Percentiles rank a stretch among this genome's conserved stretches.
Conservation (phyloP, 2,329 filamentous ascomycete genomes). For the Clarireedia hainanense region DNA sequence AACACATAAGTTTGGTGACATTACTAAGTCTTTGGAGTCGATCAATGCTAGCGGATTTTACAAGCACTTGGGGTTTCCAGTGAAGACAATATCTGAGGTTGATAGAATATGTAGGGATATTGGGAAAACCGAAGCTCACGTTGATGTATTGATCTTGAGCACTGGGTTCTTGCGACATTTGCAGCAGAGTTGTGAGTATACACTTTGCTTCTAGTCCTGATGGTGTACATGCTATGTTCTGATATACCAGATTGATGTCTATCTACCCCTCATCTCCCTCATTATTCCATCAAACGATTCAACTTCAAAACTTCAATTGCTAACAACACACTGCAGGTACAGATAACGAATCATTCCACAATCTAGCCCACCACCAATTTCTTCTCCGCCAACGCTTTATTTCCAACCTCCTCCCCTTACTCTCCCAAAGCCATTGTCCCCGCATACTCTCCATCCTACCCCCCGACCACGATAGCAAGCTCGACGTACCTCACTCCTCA, state of each 20-base stretch:
- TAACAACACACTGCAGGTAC: not conserved
- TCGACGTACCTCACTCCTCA: not conserved
- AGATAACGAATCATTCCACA: not conserved
- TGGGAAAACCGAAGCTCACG: not conserved
- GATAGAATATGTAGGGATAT: not conserved
- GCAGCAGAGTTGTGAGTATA: not conserved
- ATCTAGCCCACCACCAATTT: not conserved
- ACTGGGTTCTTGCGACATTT: not conserved
- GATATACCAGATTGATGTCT: not conserved
- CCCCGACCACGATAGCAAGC: not conserved
- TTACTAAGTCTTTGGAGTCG: not conserved
- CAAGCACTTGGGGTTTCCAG: not conserved
- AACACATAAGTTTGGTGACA: not conserved
- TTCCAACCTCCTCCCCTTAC: not conserved
- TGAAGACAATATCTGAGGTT: not conserved
- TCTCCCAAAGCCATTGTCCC: not conserved
- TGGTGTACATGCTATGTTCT: not conserved
- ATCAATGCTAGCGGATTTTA: not conserved
- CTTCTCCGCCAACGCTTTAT: slow-evolving; percentile 1
- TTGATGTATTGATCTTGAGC: slow-evolving; percentile 1
- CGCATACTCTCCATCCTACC: not conserved
- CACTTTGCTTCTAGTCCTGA: not conserved
- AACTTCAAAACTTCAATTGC: not conserved
- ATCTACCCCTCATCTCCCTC: not conserved
- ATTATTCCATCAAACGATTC: not conserved